These are phyloP conservation scores for Geotrichum australiense DNA, from an alignment of 1,139 yeast genomes.

Conservation along the genomic window DNA sequence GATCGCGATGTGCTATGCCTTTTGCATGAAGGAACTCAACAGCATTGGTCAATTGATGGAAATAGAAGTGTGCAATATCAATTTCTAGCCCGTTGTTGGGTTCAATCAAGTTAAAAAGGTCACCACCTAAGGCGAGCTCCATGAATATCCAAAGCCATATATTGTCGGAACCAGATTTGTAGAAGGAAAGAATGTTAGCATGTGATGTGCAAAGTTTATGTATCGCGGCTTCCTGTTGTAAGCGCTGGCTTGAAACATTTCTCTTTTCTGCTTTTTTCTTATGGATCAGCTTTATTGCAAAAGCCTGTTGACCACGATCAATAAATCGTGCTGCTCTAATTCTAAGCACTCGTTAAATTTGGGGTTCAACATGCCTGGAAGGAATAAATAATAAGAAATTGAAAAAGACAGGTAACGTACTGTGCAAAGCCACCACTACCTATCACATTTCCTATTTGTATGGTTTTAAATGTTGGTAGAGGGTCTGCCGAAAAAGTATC, in stretches of 20 bases:
- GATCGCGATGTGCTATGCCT: constrained; percentile 77
- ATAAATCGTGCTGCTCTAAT: constrained; percentile 12
- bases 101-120: constrained; percentile 58
- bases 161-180: constrained; percentile 42
- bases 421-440: constrained; percentile 1
- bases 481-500: too few relatives aligned
- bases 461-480: constrained; percentile 1
- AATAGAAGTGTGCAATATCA: constrained; percentile 61
- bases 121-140: constrained; percentile 66
- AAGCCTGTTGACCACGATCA: constrained; percentile 18
- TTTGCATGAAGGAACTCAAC: constrained; percentile 66
- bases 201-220: constrained; percentile 53
- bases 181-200: constrained; percentile 48
- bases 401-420: background rate
- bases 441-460: background rate
- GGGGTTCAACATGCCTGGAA: background rate
- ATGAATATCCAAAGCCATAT: constrained; percentile 56
- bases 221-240: constrained; percentile 46
- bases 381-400: background rate
- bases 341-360: background rate
- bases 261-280: constrained; percentile 40
- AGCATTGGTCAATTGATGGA: constrained; percentile 65
- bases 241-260: constrained; percentile 42
- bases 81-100: constrained; percentile 58
- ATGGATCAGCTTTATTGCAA: constrained; percentile 55